Conservation (phyloP, 1,284 basidiomycete species). For the Apiotrichum domesticum region DNA sequence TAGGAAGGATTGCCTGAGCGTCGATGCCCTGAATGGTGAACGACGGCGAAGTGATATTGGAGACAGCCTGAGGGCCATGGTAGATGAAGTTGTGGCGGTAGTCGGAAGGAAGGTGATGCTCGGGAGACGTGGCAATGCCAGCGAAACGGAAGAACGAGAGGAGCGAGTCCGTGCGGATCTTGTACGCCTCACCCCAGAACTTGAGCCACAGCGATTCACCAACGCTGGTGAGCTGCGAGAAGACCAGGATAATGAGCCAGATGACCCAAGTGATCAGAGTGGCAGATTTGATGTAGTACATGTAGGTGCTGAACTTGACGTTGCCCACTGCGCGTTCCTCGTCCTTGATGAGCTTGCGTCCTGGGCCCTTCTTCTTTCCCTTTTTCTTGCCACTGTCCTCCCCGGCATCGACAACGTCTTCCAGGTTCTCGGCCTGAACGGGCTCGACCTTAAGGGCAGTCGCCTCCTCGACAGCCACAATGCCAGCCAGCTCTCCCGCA, state of each 20-base stretch:
- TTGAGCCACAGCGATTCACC: slow-evolving; percentile 62
- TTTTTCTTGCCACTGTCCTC: slow-evolving; percentile 43
- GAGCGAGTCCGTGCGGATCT: slow-evolving; percentile 19
- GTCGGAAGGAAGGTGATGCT: slow-evolving; percentile 16
- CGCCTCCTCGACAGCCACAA: slow-evolving; percentile 44
- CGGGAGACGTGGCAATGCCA: background rate
- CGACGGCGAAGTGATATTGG: background rate
- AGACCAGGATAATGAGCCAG: slow-evolving; percentile 37
- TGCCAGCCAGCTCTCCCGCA: slow-evolving; percentile 50
- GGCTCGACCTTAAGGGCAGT: slow-evolving; percentile 53
- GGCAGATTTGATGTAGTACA: slow-evolving; percentile 59
- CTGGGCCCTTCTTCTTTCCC: slow-evolving; percentile 38
- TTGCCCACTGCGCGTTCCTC: slow-evolving; percentile 62
- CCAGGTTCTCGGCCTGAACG: slow-evolving; percentile 17
- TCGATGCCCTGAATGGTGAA: slow-evolving; percentile 5
- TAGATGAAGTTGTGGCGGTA: slow-evolving; percentile 29
- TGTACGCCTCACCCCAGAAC: slow-evolving; percentile 51
- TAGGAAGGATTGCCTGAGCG: background rate
- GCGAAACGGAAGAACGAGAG: slow-evolving; percentile 20
- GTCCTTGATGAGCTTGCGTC: slow-evolving; percentile 42
- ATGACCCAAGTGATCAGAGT: slow-evolving; percentile 40
- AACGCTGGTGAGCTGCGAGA: slow-evolving; percentile 52
- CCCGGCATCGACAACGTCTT: slow-evolving; percentile 42
- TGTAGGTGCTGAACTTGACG: slow-evolving; percentile 73
- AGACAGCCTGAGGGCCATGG: background rate